Conservation (phyloP, 2,329 filamentous ascomycete species). For the Colletotrichum cereale region DNA sequence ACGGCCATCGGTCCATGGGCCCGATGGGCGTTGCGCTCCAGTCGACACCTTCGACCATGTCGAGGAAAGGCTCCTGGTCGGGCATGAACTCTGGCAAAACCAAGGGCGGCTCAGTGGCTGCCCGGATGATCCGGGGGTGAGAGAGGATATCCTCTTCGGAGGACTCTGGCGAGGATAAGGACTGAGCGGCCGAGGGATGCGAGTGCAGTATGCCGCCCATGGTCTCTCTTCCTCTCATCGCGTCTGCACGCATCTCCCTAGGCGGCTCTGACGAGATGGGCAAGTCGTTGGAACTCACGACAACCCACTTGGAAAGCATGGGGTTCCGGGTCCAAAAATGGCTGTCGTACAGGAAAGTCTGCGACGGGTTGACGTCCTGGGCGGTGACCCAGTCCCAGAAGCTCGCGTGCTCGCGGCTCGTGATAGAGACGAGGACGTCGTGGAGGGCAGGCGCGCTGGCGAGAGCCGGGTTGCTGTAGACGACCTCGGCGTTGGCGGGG, state of each 20-base stretch:
- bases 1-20: slow-evolving; percentile 60
- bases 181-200: slow-evolving; percentile 1
- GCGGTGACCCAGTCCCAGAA: slow-evolving; percentile 57
- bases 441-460: slow-evolving; percentile 47
- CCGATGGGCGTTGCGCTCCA: slow-evolving; percentile 63
- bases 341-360: slow-evolving; percentile 49
- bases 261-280: slow-evolving; percentile 48
- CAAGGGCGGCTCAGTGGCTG: slow-evolving; percentile 50
- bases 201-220: slow-evolving; percentile 22
- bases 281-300: slow-evolving; percentile 55
- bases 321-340: slow-evolving; percentile 54
- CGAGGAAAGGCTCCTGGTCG: slow-evolving; percentile 54
- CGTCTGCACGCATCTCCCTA: slow-evolving; percentile 48
- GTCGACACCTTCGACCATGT: slow-evolving; percentile 57
- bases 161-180: slow-evolving; percentile 13
- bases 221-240: slow-evolving; percentile 41
- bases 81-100: slow-evolving; percentile 51
- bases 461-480: slow-evolving; percentile 56
- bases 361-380: slow-evolving; percentile 40
- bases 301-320: slow-evolving; percentile 51
- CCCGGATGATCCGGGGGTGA: slow-evolving; percentile 45
- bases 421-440: slow-evolving; percentile 48
- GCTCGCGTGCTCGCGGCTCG: slow-evolving; percentile 47
- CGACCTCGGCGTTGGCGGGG: slow-evolving; percentile 39
- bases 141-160: slow-evolving; percentile 21